A percentile compares a stretch with the other conserved stretches of the same genome.
These are phyloP conservation scores for Hansenula sp. DNA, from an alignment of 1,139 yeast species.

Conservation along the genomic window DNA sequence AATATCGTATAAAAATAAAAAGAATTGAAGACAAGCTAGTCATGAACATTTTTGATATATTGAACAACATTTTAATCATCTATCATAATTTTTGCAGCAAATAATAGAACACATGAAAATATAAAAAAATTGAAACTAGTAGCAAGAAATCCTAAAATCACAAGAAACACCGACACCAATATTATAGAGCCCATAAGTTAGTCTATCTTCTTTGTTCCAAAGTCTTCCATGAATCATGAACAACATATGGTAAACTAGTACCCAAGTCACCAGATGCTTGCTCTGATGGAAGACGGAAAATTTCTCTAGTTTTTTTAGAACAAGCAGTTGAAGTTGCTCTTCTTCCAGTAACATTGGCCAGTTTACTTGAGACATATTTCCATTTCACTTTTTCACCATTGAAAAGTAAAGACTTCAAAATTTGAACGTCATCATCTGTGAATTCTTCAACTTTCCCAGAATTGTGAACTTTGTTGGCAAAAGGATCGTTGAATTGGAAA, in stretches of 20 bases:
- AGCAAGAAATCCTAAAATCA: too few relatives aligned
- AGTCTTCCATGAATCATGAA: slow-evolving; percentile 34
- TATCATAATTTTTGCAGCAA: neutral
- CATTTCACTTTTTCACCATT: slow-evolving; percentile 37
- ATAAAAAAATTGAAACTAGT: neutral
- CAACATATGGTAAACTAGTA: slow-evolving; percentile 34
- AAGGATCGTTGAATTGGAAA: neutral
- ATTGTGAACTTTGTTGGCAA: neutral
- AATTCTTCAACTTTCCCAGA: slow-evolving; percentile 13
- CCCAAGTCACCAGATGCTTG: slow-evolving; percentile 32
- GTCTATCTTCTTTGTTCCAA: slow-evolving; percentile 13
- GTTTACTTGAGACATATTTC: slow-evolving; percentile 33
- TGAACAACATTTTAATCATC: neutral
- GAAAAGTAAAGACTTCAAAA: slow-evolving; percentile 29
- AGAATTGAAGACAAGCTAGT: neutral
- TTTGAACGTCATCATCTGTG: slow-evolving; percentile 27
- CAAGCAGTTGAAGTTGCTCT: slow-evolving; percentile 37
- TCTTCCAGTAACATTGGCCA: slow-evolving; percentile 17
- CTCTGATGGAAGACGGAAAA: slow-evolving; percentile 34
- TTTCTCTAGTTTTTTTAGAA: slow-evolving; percentile 34
- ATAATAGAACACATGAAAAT: neutral
- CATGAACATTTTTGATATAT: neutral
- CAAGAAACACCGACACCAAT: neutral
- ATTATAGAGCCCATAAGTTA: neutral
- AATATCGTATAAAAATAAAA: too few relatives aligned